phyloP scores from a whole-genome alignment of 2,329 filamentous ascomycete genomes.

The Hansfordia pulvinata region DNA sequence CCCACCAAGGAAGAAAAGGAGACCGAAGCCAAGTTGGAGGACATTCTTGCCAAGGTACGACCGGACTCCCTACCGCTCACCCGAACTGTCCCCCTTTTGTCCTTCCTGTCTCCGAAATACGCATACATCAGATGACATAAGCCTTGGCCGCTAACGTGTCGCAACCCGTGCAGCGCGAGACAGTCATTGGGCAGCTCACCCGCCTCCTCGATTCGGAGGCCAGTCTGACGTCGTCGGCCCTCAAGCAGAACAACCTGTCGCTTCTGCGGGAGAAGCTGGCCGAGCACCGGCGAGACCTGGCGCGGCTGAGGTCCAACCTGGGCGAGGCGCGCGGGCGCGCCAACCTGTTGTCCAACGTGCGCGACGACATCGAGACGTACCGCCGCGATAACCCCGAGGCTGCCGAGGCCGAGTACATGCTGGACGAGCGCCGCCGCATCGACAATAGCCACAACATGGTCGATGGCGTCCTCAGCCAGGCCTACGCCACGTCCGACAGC shows the following conservation, averaged over 20 bases:
- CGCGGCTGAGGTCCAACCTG: conserved; percentile 60
- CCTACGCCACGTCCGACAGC: conserved; percentile 90
- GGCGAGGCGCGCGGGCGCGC: conserved; percentile 70
- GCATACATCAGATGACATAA: no score
- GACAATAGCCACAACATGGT: conserved; percentile 84
- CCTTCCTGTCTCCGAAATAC: no score
- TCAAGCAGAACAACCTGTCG: conserved; percentile 94
- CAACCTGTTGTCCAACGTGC: conserved; percentile 82
- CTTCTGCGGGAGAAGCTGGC: conserved; percentile 82
- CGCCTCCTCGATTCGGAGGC: conserved; percentile 90
- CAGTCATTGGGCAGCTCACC: conserved; percentile 66
- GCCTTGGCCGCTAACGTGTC: no score
- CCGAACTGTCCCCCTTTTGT: no score
- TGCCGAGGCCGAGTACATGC: conserved; percentile 92
- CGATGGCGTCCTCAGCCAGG: conserved; percentile 84
- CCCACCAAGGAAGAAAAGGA: conserved; percentile 73
- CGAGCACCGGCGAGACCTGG: conserved; percentile 74
- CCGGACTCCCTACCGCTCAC: conserved; percentile 1
- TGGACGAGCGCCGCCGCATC: conserved; percentile 72
- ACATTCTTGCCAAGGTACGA: conserved; percentile 66
- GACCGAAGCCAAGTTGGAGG: conserved; percentile 70
- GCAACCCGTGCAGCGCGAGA: conserved; percentile 51
- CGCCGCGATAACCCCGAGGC: conserved; percentile 67
- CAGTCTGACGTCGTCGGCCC: conserved; percentile 69
- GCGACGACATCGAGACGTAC: conserved; percentile 84